Evolutionary conservation across 306 rosid species (phyloP).

Genomic region (Prunus dulcis): DNA sequence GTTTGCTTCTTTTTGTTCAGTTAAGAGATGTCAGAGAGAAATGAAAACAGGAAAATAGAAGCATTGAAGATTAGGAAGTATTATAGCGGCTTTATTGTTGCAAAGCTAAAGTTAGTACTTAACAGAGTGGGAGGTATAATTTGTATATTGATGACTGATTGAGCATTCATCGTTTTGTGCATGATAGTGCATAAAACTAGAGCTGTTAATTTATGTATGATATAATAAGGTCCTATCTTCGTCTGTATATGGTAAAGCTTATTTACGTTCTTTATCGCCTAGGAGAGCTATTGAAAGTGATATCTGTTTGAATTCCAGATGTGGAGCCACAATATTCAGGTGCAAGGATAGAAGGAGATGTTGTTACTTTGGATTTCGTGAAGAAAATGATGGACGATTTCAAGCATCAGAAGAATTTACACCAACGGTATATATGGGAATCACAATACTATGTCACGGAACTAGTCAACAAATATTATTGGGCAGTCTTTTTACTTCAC

Average conservation of each 20-base stretch:
- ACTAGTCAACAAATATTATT: conserved; percentile 21
- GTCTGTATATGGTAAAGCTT: not conserved
- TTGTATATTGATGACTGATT: not conserved
- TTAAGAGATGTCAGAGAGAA: no score
- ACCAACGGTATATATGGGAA: conserved; percentile 68
- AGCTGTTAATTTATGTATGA: not conserved
- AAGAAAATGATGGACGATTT: conserved; percentile 96
- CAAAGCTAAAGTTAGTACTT: no score
- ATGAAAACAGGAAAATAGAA: no score
- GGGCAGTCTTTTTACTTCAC: conserved; percentile 15
- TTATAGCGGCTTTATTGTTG: no score
- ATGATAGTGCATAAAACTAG: not conserved
- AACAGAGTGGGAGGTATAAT: no score
- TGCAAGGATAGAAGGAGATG: conserved; percentile 92
- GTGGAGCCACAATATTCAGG: conserved; percentile 93
- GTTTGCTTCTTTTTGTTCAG: no score
- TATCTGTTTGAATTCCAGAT: conserved; percentile 52
- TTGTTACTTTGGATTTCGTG: conserved; percentile 85
- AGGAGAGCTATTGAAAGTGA: conserved; percentile 22
- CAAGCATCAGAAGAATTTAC: conserved; percentile 83
- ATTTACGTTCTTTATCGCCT: conserved; percentile 20
- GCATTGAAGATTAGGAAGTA: no score
- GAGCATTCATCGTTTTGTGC: not conserved
- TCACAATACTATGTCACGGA: conserved; percentile 1
- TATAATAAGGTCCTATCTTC: not conserved